Evolutionary conservation across 768 basidiomycete species (phyloP).

Genomic region (Rhizopogon vulgaris): DNA sequence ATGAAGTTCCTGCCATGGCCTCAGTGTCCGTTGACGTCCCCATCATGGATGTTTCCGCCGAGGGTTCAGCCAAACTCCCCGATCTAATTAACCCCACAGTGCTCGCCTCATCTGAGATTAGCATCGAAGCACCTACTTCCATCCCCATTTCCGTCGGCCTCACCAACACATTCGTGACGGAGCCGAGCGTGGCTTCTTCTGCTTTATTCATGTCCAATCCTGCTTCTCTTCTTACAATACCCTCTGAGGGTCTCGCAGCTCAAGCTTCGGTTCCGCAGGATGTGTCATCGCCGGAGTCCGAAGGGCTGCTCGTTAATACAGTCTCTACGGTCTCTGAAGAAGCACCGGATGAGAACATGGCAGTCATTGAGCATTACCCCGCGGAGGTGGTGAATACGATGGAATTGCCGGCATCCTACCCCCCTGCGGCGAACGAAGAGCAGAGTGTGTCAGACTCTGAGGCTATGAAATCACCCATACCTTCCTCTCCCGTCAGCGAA

Average conservation of each 20-base stretch:
- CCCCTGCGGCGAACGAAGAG: neutral
- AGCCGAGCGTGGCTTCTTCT: neutral
- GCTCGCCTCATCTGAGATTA: neutral
- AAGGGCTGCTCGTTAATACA: neutral
- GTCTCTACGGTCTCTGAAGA: neutral
- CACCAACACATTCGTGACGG: neutral
- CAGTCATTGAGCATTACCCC: neutral
- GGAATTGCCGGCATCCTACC: neutral
- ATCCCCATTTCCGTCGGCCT: neutral
- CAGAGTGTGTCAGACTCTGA: too few relatives aligned
- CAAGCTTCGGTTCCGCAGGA: neutral
- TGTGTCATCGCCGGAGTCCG: neutral
- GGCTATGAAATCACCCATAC: neutral
- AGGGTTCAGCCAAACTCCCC: neutral
- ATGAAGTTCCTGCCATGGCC: neutral
- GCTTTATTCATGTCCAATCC: neutral
- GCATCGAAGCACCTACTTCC: neutral
- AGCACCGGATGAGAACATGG: neutral
- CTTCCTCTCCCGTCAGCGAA: neutral
- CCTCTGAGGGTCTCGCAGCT: neutral
- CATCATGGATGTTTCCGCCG: neutral
- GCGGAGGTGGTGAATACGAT: neutral
- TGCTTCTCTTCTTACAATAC: neutral
- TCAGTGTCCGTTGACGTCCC: neutral
- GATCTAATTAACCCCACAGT: conserved; percentile 15